Evolutionary conservation across 1,284 basidiomycete genomes (phyloP).

Genomic region (Flammula alnicola): DNA sequence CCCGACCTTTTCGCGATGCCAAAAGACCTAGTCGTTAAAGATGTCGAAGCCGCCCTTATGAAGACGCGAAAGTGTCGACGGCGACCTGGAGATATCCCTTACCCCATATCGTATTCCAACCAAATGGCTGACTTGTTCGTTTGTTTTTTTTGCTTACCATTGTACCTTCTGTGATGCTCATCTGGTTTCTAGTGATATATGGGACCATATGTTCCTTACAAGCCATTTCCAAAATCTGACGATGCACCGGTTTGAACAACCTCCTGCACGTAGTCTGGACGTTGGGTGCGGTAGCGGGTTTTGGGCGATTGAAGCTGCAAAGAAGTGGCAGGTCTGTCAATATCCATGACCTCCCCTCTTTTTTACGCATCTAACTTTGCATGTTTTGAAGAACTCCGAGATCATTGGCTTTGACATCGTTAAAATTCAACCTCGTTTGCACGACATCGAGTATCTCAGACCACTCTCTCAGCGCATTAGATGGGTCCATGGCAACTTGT

Average conservation of each 20-base stretch:
- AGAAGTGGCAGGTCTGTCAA: constrained; percentile 61
- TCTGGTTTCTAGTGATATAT: constrained; percentile 57
- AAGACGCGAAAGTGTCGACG: constrained; percentile 46
- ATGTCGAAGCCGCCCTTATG: constrained; percentile 45
- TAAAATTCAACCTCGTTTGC: constrained; percentile 59
- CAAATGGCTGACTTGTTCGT: constrained; percentile 60
- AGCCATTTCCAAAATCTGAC: constrained; percentile 54
- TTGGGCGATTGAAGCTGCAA: constrained; percentile 72
- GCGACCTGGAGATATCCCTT: constrained; percentile 50
- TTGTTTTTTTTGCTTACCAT: neutral
- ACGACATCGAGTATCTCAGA: constrained; percentile 32
- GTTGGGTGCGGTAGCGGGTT: constrained; percentile 83
- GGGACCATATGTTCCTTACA: constrained; percentile 67
- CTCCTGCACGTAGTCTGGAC: constrained; percentile 64
- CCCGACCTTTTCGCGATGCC: constrained; percentile 22
- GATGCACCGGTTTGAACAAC: constrained; percentile 53
- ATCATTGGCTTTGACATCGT: constrained; percentile 66
- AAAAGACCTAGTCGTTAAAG: constrained; percentile 28
- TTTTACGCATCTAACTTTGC: neutral
- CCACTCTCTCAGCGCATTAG: constrained; percentile 54
- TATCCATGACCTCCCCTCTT: constrained; percentile 4
- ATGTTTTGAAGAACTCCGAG: constrained; percentile 45
- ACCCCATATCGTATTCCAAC: constrained; percentile 55
- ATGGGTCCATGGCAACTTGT: constrained; percentile 76
- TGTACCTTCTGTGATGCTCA: constrained; percentile 8